Percentiles rank a stretch among this genome's conserved stretches.
These are phyloP conservation scores for Hypoxylon cercidicola DNA, from an alignment of 495 filamentous ascomycete species.

Conservation along the genomic window DNA sequence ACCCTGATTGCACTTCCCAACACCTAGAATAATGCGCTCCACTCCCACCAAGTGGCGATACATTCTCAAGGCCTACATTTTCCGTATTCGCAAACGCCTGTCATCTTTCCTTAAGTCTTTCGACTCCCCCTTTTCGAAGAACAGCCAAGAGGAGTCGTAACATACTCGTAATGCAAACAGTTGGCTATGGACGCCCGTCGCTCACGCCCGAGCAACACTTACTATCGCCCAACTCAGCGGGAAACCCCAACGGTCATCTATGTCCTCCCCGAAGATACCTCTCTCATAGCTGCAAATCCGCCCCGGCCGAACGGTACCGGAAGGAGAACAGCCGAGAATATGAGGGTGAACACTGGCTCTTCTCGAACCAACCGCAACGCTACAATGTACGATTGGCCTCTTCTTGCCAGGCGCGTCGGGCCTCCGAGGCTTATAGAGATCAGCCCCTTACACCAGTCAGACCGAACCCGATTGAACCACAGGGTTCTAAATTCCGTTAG, in stretches of 20 bases:
- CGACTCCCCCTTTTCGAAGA: conserved; percentile 25
- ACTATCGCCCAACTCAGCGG: conserved; percentile 28
- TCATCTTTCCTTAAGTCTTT: conserved; percentile 27
- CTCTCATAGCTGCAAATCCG: conserved; percentile 36
- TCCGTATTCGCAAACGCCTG: conserved; percentile 25
- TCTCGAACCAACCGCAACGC: conserved; percentile 11
- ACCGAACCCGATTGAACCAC: conserved; percentile 26
- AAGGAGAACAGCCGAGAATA: conserved; percentile 44
- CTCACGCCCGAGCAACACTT: conserved; percentile 18
- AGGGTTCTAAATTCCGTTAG: conserved; percentile 12
- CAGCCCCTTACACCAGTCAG: conserved; percentile 33
- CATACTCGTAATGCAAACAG: conserved; percentile 19
- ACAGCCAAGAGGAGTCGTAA: conserved; percentile 28
- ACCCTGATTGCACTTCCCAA: background rate
- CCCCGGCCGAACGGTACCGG: conserved; percentile 35
- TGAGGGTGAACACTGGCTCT: conserved; percentile 37
- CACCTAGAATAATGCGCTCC: conserved; percentile 30
- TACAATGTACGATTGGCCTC: conserved; percentile 20
- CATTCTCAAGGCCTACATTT: conserved; percentile 31
- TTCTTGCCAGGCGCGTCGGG: conserved; percentile 18
- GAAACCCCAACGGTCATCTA: conserved; percentile 19
- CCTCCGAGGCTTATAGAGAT: conserved; percentile 31
- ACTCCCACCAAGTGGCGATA: conserved; percentile 32
- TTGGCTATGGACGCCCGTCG: conserved; percentile 20
- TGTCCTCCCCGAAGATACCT: conserved; percentile 34